Evolutionary conservation across 2,329 filamentous ascomycete species (phyloP).

Genomic region (Stagonosporopsis vannaccii): DNA sequence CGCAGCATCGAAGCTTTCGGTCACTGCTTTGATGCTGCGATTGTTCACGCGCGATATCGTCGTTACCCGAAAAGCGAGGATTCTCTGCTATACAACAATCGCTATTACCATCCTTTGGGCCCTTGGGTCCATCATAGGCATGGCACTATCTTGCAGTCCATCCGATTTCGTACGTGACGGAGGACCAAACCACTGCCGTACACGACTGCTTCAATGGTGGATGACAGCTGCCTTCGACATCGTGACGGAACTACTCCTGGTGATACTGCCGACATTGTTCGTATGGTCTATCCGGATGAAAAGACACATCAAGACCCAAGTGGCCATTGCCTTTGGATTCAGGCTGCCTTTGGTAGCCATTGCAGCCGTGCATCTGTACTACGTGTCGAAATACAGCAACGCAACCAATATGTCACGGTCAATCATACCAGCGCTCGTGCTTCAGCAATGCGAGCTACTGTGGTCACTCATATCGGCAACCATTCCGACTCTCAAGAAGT

Average conservation of each 20-base stretch:
- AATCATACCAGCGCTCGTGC: not conserved
- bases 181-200: not conserved
- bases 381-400: not conserved
- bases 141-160: not conserved
- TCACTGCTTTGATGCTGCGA: not conserved
- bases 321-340: not conserved
- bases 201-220: not conserved
- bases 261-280: not conserved
- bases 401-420: not conserved
- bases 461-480: not conserved
- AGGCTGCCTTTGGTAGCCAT: not conserved
- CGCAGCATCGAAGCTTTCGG: not conserved
- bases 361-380: not conserved
- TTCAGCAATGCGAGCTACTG: not conserved
- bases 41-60: not conserved
- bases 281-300: not conserved
- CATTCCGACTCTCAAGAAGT: not conserved
- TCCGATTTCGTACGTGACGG: not conserved
- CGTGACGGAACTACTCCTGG: not conserved
- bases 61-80: not conserved
- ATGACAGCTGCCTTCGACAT: not conserved
- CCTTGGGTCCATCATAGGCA: not conserved
- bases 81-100: not conserved
- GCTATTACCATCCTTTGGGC: not conserved
- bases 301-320: not conserved